phyloP scores from a whole-genome alignment of 345 rosid genomes.

The Populus deltoides region DNA sequence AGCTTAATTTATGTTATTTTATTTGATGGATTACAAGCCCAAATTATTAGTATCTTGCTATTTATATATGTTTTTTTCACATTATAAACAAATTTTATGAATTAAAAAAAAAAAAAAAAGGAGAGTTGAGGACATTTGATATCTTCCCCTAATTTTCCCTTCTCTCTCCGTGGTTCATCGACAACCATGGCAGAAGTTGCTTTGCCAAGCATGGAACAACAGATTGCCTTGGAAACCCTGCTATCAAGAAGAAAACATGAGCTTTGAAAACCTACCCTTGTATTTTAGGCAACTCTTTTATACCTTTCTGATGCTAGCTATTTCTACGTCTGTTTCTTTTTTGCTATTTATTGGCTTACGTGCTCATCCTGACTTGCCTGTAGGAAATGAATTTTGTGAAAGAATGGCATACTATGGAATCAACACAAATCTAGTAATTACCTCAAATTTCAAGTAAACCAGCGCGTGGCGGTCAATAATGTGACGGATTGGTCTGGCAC shows the following conservation, averaged over 20 bases:
- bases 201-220: slow-evolving; percentile 37
- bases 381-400: slow-evolving; percentile 47
- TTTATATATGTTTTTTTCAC: too few relatives aligned
- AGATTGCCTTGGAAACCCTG: slow-evolving; percentile 33
- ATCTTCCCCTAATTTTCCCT: too few relatives aligned
- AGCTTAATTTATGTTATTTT: too few relatives aligned
- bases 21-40: too few relatives aligned
- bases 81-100: too few relatives aligned
- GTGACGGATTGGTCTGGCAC: slow-evolving; percentile 77
- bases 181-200: slow-evolving; percentile 29
- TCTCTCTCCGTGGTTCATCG: background rate
- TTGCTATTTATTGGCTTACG: background rate
- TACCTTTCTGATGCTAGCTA: background rate
- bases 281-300: slow-evolving; percentile 30
- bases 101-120: too few relatives aligned
- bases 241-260: slow-evolving; percentile 36
- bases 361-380: background rate
- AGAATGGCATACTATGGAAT: slow-evolving; percentile 45
- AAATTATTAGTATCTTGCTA: too few relatives aligned
- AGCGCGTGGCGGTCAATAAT: too few relatives aligned
- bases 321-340: background rate
- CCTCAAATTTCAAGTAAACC: slow-evolving; percentile 37
- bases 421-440: slow-evolving; percentile 46
- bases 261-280: slow-evolving; percentile 41
- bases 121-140: too few relatives aligned